Percentiles rank a stretch among this genome's conserved stretches.
phyloP scores from a whole-genome alignment of 176 grass and related monocot genomes.

The Cenchrus purpureus region DNA sequence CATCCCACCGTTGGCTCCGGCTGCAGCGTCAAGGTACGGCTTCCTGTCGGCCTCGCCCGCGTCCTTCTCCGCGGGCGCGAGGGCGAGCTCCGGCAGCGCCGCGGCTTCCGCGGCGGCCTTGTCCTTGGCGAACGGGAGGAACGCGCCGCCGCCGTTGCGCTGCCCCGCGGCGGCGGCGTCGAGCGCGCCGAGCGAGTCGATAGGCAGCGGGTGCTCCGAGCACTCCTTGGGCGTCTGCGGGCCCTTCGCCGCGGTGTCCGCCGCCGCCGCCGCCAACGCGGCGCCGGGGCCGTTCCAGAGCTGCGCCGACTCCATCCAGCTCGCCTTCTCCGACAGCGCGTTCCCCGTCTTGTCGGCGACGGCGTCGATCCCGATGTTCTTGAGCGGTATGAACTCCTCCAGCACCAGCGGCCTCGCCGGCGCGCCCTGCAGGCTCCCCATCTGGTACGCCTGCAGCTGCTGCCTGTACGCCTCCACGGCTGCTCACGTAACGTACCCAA shows the following conservation, averaged over 20 bases:
- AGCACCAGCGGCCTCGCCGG: constrained; percentile 65
- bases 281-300: constrained; percentile 67
- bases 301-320: constrained; percentile 97
- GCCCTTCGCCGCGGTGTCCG: constrained; percentile 47
- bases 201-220: constrained; percentile 52
- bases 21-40: constrained; percentile 32
- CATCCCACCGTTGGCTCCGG: constrained; percentile 29
- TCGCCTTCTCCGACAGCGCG: constrained; percentile 81
- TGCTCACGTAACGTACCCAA: background rate
- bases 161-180: constrained; percentile 18
- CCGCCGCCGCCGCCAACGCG: background rate
- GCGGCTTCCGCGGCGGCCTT: constrained; percentile 42
- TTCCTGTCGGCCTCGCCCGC: constrained; percentile 42
- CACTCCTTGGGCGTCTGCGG: constrained; percentile 62
- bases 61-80: constrained; percentile 73
- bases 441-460: constrained; percentile 72
- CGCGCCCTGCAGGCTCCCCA: constrained; percentile 54
- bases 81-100: constrained; percentile 69
- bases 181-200: constrained; percentile 53
- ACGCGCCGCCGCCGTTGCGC: constrained; percentile 77
- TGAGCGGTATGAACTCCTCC: constrained; percentile 92
- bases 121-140: constrained; percentile 92
- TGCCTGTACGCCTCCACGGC: constrained; percentile 91
- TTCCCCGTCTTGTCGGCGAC: constrained; percentile 43
- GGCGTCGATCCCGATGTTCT: constrained; percentile 67